A percentile compares a stretch with the other conserved stretches of the same genome.
These are phyloP conservation scores for Phanerochaete sordida DNA, from an alignment of 768 basidiomycete species.

Conservation along the genomic window DNA sequence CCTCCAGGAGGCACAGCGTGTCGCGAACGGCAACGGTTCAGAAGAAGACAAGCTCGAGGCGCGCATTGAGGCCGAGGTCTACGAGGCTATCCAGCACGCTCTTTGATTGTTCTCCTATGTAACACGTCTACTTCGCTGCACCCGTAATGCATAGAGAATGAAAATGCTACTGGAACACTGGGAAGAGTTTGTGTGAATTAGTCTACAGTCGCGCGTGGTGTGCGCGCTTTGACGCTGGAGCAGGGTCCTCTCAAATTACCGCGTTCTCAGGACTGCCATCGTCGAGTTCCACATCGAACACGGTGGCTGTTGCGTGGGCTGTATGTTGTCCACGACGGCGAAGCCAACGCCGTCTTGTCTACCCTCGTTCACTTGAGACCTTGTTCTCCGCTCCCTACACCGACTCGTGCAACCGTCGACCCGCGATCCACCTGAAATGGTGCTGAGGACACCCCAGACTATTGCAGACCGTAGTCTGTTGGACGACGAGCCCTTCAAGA, in stretches of 20 bases:
- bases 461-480: conserved; percentile 18
- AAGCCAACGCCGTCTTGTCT: neutral
- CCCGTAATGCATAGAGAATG: conserved; percentile 4
- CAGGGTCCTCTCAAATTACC: neutral
- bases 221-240: neutral
- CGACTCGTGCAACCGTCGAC: neutral
- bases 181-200: neutral
- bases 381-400: neutral
- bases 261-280: neutral
- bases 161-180: neutral
- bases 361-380: neutral
- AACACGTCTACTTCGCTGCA: neutral
- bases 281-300: neutral
- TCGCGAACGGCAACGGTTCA: conserved; percentile 76
- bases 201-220: neutral
- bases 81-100: conserved; percentile 91
- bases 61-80: conserved; percentile 92
- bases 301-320: neutral
- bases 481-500: conserved; percentile 21
- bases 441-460: conserved; percentile 14
- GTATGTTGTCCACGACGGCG: neutral
- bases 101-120: conserved; percentile 38
- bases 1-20: conserved; percentile 83
- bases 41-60: conserved; percentile 95
- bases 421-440: neutral